These are phyloP conservation scores for Aspergillus affinis DNA, from an alignment of 495 filamentous ascomycete species.

Conservation along the genomic window DNA sequence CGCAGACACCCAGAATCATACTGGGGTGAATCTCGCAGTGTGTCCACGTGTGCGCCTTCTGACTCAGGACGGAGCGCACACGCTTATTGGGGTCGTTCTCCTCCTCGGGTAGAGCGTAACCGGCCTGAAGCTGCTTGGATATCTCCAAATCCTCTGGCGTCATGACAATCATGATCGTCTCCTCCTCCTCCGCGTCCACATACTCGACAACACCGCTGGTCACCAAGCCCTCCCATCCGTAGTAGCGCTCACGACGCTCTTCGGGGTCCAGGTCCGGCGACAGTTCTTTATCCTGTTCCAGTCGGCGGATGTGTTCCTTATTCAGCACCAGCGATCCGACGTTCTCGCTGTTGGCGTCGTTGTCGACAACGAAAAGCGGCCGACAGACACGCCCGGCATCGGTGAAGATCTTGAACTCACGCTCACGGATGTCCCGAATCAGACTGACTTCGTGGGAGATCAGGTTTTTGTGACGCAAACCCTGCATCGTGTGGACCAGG, in stretches of 20 bases:
- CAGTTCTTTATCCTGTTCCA: conserved; percentile 69
- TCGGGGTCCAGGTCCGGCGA: conserved; percentile 55
- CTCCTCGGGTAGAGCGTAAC: conserved; percentile 60
- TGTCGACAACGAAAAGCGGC: conserved; percentile 88
- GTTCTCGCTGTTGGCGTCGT: conserved; percentile 63
- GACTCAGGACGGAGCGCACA: conserved; percentile 79
- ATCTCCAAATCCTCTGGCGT: conserved; percentile 89
- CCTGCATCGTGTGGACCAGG: conserved; percentile 72
- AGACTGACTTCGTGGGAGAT: conserved; percentile 90
- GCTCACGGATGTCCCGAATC: conserved; percentile 90
- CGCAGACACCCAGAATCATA: conserved; percentile 98
- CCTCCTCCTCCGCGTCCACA: conserved; percentile 96
- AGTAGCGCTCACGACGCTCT: conserved; percentile 61
- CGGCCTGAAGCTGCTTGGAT: conserved; percentile 61
- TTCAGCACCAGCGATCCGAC: conserved; percentile 77
- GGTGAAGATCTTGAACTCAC: conserved; percentile 98
- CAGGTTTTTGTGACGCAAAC: conserved; percentile 71
- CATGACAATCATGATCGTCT: conserved; percentile 99
- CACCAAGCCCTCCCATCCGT: conserved; percentile 85
- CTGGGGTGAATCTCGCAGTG: conserved; percentile 99
- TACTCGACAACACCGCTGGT: conserved; percentile 84
- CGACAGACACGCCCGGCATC: conserved; percentile 93
- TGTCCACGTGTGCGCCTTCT: conserved; percentile 83
- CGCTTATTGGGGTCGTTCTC: conserved; percentile 71
- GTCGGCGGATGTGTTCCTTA: conserved; percentile 70